Evolutionary conservation across 2,329 filamentous ascomycete species (phyloP), one percentile per base, ranked within the genome.

Genomic region (Cadophora luteo-olivacea): DNA sequence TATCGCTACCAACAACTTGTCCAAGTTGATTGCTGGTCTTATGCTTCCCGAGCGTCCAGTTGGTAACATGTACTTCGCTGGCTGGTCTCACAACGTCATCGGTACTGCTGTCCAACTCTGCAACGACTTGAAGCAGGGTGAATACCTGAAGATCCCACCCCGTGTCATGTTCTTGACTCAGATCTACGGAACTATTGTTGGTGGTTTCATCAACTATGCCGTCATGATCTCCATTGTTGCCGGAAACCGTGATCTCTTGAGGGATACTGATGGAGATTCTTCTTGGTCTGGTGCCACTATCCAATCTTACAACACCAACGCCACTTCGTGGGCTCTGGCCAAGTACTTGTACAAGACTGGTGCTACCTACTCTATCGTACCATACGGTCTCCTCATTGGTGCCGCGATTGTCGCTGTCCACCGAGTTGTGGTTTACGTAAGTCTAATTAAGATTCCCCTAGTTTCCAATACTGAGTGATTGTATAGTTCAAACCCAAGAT

Each of bases 31-130:
- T 25, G 84, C 80, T 3, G 84, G 83, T 24, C 83, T 84, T 41
- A 76, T 86, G 66, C 79, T 81, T 64, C 83, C 80, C 16, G 78
- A 78, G 3, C 70, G 77, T 29, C 79, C 79, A 0, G 24, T 83
- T 5, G 80, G 80, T 9, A 82, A 83, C 68, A 80, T 84, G 77
- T 83, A 82, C 72, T 84, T 84, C 73, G 83, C 85, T 8, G 82
- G 83, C 12, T 88, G 85, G 85, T 87, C 85, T 0, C 86, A 88
- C 76, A 86, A 84, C 48, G 84, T 87, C 61, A 87, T 88, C 61
- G 14, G 66, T 2, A 85, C 85, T 61, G 78, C 81, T 0, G 82
- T 88, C 55, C 83, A 79, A 65, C 77, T 88, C 7, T 84, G 80
- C 48, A 84, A 81, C 58, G 85, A 87, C 69, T 75, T 88, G 29